Evolutionary conservation across 805 yeast species (phyloP), one percentile per base, ranked within the genome.

Genomic region (Ogataea chonburiensis): DNA sequence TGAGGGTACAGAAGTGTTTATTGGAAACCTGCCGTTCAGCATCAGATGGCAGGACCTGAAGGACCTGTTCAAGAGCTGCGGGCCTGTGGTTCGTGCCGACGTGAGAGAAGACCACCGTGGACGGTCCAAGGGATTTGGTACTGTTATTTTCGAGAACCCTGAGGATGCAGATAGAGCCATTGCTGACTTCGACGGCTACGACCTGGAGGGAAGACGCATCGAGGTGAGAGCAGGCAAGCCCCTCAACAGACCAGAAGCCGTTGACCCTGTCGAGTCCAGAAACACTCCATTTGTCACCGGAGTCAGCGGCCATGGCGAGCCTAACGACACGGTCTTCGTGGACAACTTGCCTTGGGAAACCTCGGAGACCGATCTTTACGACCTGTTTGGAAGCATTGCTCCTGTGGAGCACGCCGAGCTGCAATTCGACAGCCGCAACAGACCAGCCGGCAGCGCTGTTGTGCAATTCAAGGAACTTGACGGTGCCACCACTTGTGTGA

Each of bases 271-370:
- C 31, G 58, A 50, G 11, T 46, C 53, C 17, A 61, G 56, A 43
- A 73, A 73, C 55, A 55, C 77, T 24, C 79, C 68, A 7, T 85
- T 87, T 58, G 77, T 88, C 10, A 75, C 71, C 30, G 81, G 79
- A 37, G 88, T 84, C 27, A 51, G 58, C 7, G 85, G 82, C 2
- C 65, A 70, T 28, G 87, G 86, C 27, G 73, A 65, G 24, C 77
- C 76, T 32, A 80, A 78, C 32, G 74, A 68, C 21, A 69, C 75
- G 15, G 73, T 91, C 28, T 83, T 64, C 55, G 88, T 84, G 15
- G 72, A 71, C 28, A 91, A 91, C 66, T 68, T 91, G 55, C 98
- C 98, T 19, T 86, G 77, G 71, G 81, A 88, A 34, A 89, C 97
- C n/a, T 77, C 87, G 20, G 79, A 81, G 47, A 79, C 81, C 40